These are phyloP conservation scores for Meyerozyma sp. DNA, from an alignment of 1,139 yeast species.

Conservation along the genomic window DNA sequence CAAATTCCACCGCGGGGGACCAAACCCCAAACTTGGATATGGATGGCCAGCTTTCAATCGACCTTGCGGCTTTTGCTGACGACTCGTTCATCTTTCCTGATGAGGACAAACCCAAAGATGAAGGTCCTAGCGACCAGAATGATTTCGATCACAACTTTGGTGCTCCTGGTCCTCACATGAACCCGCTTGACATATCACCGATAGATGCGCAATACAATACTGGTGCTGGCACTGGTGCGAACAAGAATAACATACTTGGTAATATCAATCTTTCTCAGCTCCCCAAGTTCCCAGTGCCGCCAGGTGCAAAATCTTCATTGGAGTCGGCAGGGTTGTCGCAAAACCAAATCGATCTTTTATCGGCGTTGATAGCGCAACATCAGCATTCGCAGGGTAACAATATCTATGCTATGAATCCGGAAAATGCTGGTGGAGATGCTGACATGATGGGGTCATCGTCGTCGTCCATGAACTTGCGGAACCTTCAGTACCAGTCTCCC, in stretches of 20 bases:
- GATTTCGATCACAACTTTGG: conserved; percentile 1
- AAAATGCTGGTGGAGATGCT: background rate
- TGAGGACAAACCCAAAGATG: conserved; percentile 56
- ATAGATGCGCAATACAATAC: background rate
- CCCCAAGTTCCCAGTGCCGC: conserved; percentile 66
- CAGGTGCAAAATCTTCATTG: conserved; percentile 60
- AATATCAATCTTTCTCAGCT: conserved; percentile 22
- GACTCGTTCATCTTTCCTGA: conserved; percentile 74
- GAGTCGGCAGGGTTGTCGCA: conserved; percentile 60
- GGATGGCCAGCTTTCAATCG: conserved; percentile 67
- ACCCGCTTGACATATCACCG: background rate
- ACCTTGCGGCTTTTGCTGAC: conserved; percentile 75
- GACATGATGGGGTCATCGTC: background rate
- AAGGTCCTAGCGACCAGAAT: conserved; percentile 11
- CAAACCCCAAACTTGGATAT: conserved; percentile 41
- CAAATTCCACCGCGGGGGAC: conserved; percentile 20
- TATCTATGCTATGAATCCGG: no score
- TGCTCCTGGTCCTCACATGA: conserved; percentile 2
- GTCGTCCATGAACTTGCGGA: background rate
- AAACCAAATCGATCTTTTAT: conserved; percentile 65
- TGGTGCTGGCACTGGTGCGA: conserved; percentile 1
- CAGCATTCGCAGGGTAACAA: conserved; percentile 21
- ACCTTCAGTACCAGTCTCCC: conserved; percentile 9
- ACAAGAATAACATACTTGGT: conserved; percentile 4
- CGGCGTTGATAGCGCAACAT: conserved; percentile 69